These are phyloP conservation scores for Trichoderma breve DNA, from an alignment of 2,329 filamentous ascomycete genomes.

Conservation along the genomic window DNA sequence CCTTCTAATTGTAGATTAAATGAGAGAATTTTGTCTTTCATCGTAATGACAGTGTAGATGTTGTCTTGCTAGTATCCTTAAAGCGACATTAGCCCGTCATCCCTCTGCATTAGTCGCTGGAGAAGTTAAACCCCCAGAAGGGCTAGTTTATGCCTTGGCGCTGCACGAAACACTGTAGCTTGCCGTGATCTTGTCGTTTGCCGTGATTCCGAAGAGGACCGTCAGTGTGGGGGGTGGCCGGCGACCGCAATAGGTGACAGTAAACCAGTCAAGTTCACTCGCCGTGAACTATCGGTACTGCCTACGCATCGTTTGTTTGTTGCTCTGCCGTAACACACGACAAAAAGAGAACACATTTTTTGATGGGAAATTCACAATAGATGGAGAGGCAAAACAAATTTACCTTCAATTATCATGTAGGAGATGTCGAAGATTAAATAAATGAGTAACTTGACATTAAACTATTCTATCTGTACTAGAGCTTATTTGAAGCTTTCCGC, in stretches of 20 bases:
- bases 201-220: not conserved
- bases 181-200: no score
- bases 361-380: no score
- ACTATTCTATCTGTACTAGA: not conserved
- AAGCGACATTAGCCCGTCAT: not conserved
- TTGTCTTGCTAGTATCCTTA: not conserved
- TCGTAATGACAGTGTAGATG: not conserved
- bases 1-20: not conserved
- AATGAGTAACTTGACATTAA: not conserved
- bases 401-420: not conserved
- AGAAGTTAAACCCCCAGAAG: not conserved
- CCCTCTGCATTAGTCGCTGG: not conserved
- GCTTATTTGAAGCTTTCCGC: not conserved
- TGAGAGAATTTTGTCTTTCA: not conserved
- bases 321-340: not conserved
- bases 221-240: no score
- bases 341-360: no score
- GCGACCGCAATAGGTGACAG: not conserved
- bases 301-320: fast-evolving
- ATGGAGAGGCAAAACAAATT: no score
- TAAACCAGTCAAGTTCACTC: not conserved
- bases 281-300: not conserved
- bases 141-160: not conserved
- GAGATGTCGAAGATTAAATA: not conserved
- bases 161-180: not conserved